Conservation (phyloP, 192 early-diverging fungal species). For the Mortierella hygrophila region DNA sequence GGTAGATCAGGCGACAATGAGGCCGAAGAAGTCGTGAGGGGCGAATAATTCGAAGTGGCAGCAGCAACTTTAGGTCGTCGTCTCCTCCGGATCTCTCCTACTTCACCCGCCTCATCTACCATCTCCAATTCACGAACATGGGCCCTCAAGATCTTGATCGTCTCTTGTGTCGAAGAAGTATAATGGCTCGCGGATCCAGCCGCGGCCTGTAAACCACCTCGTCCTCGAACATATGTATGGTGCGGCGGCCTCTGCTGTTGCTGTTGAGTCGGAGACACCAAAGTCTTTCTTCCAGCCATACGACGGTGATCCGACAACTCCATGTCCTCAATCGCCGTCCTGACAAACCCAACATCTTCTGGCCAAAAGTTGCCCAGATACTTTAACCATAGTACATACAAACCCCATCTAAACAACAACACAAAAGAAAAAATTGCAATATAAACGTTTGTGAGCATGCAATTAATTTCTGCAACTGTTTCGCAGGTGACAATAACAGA, state of each 20-base stretch:
- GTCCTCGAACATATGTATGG: constrained; percentile 15
- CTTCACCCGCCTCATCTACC: constrained; percentile 35
- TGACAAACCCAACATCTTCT: constrained; percentile 41
- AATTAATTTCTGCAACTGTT: background rate
- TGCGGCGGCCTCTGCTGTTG: background rate
- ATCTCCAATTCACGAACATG: constrained; percentile 32
- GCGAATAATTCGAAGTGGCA: background rate
- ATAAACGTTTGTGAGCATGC: background rate
- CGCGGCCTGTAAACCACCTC: background rate
- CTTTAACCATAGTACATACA: constrained; percentile 52
- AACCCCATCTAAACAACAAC: constrained; percentile 24
- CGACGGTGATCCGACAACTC: constrained; percentile 30
- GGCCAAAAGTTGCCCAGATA: constrained; percentile 54
- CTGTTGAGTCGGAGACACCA: background rate
- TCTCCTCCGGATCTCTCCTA: constrained; percentile 36
- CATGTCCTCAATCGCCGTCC: constrained; percentile 37
- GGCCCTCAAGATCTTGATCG: constrained; percentile 34
- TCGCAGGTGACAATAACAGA: background rate
- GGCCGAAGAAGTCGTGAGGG: background rate
- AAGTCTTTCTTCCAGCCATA: background rate
- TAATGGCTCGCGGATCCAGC: background rate
- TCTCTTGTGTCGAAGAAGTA: constrained; percentile 12
- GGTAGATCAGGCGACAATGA: background rate
- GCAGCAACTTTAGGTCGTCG: constrained; percentile 24
- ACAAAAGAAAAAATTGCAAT: constrained; percentile 1